Base-by-base conservation (phyloP, 2,329 filamentous ascomycete species). In the Calonectria hongkongensis region DNA sequence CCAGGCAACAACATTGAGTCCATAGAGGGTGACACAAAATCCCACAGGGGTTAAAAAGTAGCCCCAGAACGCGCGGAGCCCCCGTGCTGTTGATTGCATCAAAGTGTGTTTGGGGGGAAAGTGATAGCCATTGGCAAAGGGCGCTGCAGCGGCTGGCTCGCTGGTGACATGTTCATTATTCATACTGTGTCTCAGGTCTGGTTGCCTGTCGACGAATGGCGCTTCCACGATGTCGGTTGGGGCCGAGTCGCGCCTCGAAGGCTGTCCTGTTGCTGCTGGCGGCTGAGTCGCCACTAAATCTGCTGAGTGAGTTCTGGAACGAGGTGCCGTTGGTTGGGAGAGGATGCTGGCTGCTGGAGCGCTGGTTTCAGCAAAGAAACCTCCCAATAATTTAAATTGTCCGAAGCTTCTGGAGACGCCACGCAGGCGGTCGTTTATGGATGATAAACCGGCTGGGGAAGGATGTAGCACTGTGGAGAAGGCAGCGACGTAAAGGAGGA, bases 1-100 rank as follows among this genome's bases (percentile, higher is more conserved):
- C 95, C 95, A 98, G 0, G 94, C 95, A 12, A 98, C 91, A 25
- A 98, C 90, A 75, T 96, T 96, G 70, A 97, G 88, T 15, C 93
- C 92, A 83, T 97, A 98, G 7, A 98, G 82, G 2, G 92, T 94
- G 48, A 96, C 90, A 67, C 94, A 86, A 81, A 97, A 95, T 3
- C 95, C 95, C 68, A 94, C 83, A 0, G 93, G 93, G 0, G 94
- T 97, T 45, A 90, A 86, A 78, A 94, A 90, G 86, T 95, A 98
- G 66, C 90, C 89, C 91, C 91, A 93, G 80, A 94, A 94, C 0
- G 90, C 88, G 33, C 88, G 85, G 15, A 92, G 80, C 2, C 89
- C 90, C 66, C 92, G 90, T 25, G 83, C 85, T 2, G 90, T 89
- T 1, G 92, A 89, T 70, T 91, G 89, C 43, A 85, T 88, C 86